Conservation (phyloP, 176 grass and related monocot species). For the Echinochloa phyllopogon region DNA sequence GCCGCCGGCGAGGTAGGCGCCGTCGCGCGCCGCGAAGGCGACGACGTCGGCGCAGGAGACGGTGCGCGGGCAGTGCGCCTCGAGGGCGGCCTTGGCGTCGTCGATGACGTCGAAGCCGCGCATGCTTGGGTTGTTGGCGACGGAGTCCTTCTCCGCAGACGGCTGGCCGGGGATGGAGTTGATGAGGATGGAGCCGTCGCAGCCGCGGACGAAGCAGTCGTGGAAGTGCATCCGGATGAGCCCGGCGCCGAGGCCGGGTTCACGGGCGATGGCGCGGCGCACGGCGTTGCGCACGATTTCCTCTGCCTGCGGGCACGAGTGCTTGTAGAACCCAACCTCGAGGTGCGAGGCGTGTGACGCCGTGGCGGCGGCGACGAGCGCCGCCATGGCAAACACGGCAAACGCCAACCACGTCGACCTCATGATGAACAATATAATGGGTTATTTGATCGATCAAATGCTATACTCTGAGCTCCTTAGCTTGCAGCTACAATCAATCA, state of each 20-base stretch:
- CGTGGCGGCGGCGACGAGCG: neutral
- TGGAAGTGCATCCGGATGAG: slow-evolving; percentile 78
- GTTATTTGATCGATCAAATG: neutral
- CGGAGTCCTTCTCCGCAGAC: slow-evolving; percentile 39
- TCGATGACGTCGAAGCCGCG: slow-evolving; percentile 57
- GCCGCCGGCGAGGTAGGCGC: slow-evolving; percentile 31
- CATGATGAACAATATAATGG: neutral
- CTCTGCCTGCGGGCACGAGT: slow-evolving; percentile 60
- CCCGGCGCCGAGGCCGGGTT: slow-evolving; percentile 52
- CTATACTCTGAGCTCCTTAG: neutral
- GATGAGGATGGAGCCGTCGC: slow-evolving; percentile 56
- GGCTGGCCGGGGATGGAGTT: slow-evolving; percentile 40
- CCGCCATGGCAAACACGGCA: slow-evolving; percentile 23
- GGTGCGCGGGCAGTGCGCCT: slow-evolving; percentile 47
- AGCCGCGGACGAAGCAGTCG: slow-evolving; percentile 74
- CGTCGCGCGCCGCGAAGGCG: slow-evolving; percentile 59
- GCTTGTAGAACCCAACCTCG: slow-evolving; percentile 65
- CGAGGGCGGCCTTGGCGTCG: slow-evolving; percentile 52
- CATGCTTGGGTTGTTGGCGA: slow-evolving; percentile 54
- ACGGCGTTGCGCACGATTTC: slow-evolving; percentile 63
- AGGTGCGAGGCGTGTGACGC: neutral
- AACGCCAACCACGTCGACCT: slow-evolving; percentile 17
- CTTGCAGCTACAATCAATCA: no score
- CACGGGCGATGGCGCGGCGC: slow-evolving; percentile 19
- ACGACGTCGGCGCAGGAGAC: slow-evolving; percentile 66